Base-by-base conservation (phyloP, 257 asterid species). In the Handroanthus guayacan region DNA sequence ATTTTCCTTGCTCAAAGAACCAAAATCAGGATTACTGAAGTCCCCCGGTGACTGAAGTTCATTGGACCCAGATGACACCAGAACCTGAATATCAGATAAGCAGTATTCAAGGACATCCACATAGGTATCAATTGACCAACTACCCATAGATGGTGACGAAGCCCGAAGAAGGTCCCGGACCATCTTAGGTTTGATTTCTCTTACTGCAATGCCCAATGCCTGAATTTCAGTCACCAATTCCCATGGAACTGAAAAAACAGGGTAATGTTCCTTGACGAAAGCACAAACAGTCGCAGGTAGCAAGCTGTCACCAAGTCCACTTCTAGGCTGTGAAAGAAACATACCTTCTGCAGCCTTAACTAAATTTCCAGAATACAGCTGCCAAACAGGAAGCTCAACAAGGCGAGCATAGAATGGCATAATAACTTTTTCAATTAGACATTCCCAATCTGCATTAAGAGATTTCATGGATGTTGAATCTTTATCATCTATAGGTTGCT, bases 221-320 rank as follows among this genome's bases (percentile, higher is more conserved):
- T 84, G 96, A 76, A 92, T 90, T 84, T 94, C 98, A 58, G 88
- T 88, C 79, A 94, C 96, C 80, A 94, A 80, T 72, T 94, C 98
- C 98, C 98, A 94, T 11, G 98, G 98, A 73, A 94, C 97, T 62
- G 97, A 90, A 78, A 94, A 92, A 73, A 94, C 98, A 62, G 98
- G 98, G 90, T 94, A 94, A 82, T 87, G 98, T 81, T 94, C 98
- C 85, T 90, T 94, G 77, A 94, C 97, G 74, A 94, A 94, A 67
- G 92, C 95, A 86, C 97, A 90, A 47, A 94, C 98, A 57, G 95
- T 85, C 63, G 95, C 91, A 41, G 98, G 98, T 31, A 92, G 90
- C 85, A 92, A 81, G 80, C 84, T 85, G 75, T 82, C 97, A 61
- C 88, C 98, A 37, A 89, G 96, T 66, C 94, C 89, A 72, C 66